Percentiles rank a stretch among this genome's conserved stretches.
These are phyloP conservation scores for Stylosanthes scabra DNA, from an alignment of 331 rosid species.

Conservation along the genomic window DNA sequence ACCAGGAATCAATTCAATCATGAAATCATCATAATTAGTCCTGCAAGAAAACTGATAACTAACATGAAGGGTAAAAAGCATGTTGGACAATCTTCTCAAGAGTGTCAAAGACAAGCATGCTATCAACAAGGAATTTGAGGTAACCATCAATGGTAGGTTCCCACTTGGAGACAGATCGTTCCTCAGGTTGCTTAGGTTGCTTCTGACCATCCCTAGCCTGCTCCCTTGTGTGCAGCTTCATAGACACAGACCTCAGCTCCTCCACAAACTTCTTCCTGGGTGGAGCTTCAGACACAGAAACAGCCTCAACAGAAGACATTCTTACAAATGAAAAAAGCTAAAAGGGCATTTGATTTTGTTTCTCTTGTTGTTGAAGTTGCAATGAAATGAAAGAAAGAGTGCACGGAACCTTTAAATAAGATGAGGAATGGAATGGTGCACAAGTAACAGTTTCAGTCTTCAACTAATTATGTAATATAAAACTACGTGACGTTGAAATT, in stretches of 20 bases:
- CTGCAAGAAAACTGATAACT: constrained; percentile 31
- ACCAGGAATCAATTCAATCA: neutral
- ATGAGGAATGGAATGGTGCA: neutral
- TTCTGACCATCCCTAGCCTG: constrained; percentile 93
- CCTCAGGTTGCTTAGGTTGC: constrained; percentile 75
- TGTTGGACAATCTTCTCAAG: constrained; percentile 72
- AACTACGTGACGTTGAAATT: neutral
- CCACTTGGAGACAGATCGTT: constrained; percentile 74
- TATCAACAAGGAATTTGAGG: constrained; percentile 83
- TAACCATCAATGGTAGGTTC: constrained; percentile 82
- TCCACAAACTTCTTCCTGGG: constrained; percentile 85
- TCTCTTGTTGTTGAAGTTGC: neutral
- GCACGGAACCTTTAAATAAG: neutral
- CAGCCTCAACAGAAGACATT: constrained; percentile 53
- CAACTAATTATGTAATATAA: neutral
- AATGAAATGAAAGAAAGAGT: neutral
- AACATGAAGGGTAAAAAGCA: constrained; percentile 73
- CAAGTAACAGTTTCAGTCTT: neutral
- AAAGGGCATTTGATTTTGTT: neutral
- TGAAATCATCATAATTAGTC: no score
- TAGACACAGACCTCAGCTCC: constrained; percentile 99
- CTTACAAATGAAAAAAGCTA: neutral
- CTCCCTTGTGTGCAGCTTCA: constrained; percentile 89
- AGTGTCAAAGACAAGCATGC: constrained; percentile 84
- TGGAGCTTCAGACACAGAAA: constrained; percentile 60